Conservation (phyloP, 495 filamentous ascomycete species). For the Neurospora sp. region DNA sequence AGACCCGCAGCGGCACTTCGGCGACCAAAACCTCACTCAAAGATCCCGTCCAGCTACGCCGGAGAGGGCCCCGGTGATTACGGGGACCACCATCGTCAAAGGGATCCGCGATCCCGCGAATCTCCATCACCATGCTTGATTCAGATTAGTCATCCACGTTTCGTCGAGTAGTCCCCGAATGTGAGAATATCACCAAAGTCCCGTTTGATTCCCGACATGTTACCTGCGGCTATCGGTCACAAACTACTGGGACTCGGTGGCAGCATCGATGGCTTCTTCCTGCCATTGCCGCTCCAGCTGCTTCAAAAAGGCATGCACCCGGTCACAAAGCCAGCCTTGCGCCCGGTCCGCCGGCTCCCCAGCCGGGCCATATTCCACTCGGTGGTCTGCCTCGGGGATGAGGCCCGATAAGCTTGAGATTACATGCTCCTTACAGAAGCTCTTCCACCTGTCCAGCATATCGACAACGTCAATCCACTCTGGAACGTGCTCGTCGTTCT, state of each 20-base stretch:
- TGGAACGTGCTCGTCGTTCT: conserved; percentile 62
- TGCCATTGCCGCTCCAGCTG: background rate
- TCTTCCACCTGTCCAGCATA: conserved; percentile 53
- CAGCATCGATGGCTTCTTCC: background rate
- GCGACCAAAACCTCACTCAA: background rate
- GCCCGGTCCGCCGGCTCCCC: conserved; percentile 6
- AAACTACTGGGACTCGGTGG: background rate
- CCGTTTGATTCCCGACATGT: background rate
- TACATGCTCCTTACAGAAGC: conserved; percentile 24
- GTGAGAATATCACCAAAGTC: background rate
- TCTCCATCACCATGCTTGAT: background rate
- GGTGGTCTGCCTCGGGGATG: conserved; percentile 34
- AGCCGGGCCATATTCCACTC: conserved; percentile 20
- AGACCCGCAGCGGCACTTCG: background rate
- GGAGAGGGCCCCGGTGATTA: background rate
- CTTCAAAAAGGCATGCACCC: conserved; percentile 27
- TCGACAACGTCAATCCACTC: conserved; percentile 48
- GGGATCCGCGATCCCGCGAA: background rate
- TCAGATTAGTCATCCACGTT: background rate
- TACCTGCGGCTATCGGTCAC: background rate
- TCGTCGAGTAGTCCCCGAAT: background rate
- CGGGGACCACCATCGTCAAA: background rate
- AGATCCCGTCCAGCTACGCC: background rate
- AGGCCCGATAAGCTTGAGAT: conserved; percentile 28
- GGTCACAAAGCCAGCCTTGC: conserved; percentile 27